A percentile compares a stretch with the other conserved stretches of the same genome.
These are phyloP conservation scores for Fusarium sp. DNA, from an alignment of 2,329 filamentous ascomycete genomes.

Conservation along the genomic window DNA sequence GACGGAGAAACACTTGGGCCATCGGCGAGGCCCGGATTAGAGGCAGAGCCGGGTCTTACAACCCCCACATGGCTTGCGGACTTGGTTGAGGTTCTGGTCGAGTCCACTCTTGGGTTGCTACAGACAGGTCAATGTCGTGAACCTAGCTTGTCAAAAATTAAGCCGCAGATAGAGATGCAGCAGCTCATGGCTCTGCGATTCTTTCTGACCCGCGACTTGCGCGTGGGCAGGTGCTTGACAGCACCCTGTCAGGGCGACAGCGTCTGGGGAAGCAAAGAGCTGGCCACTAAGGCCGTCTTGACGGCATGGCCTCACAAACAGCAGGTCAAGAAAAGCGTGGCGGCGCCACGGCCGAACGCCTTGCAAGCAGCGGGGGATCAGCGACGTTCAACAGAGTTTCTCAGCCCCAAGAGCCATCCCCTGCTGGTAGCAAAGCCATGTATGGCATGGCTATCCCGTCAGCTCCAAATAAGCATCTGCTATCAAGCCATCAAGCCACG, in stretches of 20 bases:
- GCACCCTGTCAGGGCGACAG: constrained; percentile 12
- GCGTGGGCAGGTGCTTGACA: not conserved
- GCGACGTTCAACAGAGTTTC: constrained; percentile 40
- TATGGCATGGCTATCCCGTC: not conserved
- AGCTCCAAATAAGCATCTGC: constrained; percentile 1
- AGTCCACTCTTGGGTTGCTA: no score
- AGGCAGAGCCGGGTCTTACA: constrained; percentile 24
- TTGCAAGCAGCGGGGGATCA: constrained; percentile 36
- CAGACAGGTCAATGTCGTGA: no score
- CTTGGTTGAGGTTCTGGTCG: no score
- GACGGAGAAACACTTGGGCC: constrained; percentile 25
- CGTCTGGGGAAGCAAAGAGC: constrained; percentile 10
- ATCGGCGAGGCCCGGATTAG: constrained; percentile 40
- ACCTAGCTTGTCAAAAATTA: constrained; percentile 3
- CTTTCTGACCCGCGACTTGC: constrained; percentile 10
- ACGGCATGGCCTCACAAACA: constrained; percentile 38
- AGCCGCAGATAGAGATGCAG: not conserved
- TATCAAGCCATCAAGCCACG: constrained; percentile 17
- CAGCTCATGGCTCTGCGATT: not conserved
- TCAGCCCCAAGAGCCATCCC: constrained; percentile 14
- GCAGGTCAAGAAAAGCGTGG: constrained; percentile 41
- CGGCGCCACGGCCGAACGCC: constrained; percentile 47
- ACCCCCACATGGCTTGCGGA: constrained; percentile 20
- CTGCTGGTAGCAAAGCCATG: not conserved
- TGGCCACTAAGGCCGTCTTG: constrained; percentile 29